A percentile compares a stretch with the other conserved stretches of the same genome.
Conservation (phyloP, 2,329 filamentous ascomycete genomes). For the Samsoniella hepiali region DNA sequence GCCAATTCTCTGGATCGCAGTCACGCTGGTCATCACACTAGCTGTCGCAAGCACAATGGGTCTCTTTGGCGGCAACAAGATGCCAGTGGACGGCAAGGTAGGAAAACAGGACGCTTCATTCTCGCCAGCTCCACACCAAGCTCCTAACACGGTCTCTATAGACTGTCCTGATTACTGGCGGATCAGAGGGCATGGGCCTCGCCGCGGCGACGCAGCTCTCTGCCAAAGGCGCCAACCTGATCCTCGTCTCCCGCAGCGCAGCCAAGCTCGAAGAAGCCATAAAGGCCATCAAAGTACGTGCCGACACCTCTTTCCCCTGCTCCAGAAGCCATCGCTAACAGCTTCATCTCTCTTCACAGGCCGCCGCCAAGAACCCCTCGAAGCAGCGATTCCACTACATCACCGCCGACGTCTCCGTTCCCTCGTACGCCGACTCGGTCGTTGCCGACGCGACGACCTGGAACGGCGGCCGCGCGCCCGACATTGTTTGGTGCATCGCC, state of each 20-base stretch:
- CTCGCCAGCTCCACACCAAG: background rate
- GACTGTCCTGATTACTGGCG: slow-evolving; percentile 88
- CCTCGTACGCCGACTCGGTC: slow-evolving; percentile 66
- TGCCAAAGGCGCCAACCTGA: slow-evolving; percentile 78
- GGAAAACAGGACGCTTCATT: background rate
- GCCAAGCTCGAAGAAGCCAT: slow-evolving; percentile 71
- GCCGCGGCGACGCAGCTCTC: slow-evolving; percentile 71
- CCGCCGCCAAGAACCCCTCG: slow-evolving; percentile 60
- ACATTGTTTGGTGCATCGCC: slow-evolving; percentile 89
- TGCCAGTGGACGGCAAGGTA: slow-evolving; percentile 82
- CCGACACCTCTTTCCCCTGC: slow-evolving; percentile 2
- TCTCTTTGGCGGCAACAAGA: slow-evolving; percentile 66
- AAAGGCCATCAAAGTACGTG: slow-evolving; percentile 57
- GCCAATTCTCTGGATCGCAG: slow-evolving; percentile 24
- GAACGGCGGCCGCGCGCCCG: slow-evolving; percentile 71
- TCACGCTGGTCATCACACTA: slow-evolving; percentile 33
- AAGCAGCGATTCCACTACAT: slow-evolving; percentile 81
- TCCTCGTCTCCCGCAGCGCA: slow-evolving; percentile 77
- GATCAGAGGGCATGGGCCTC: slow-evolving; percentile 88
- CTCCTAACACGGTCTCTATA: slow-evolving; percentile 33
- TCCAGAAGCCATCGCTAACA: slow-evolving; percentile 6
- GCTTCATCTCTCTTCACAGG: slow-evolving; percentile 39
- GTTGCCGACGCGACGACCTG: slow-evolving; percentile 70
- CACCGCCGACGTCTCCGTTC: slow-evolving; percentile 72
- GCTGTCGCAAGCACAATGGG: slow-evolving; percentile 55